Evolutionary conservation across 1,284 basidiomycete species (phyloP), one percentile per base, ranked within the genome.

Genomic region (Filobasidium uniguttulatum): DNA sequence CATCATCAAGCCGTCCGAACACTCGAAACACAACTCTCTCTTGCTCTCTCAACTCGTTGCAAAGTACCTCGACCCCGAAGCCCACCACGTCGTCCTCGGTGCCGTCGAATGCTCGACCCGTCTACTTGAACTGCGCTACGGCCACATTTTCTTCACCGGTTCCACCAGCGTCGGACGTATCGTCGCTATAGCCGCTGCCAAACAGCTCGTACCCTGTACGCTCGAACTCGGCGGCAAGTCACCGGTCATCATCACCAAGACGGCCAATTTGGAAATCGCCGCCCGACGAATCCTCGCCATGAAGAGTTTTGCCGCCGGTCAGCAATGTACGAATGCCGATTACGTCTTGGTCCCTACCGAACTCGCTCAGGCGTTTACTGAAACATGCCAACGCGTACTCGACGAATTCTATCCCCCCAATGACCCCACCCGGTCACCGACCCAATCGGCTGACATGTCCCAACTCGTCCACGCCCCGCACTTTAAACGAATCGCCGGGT

Each of bases 161-260:
- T 80, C 81, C 41, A 77, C 79, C 46, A 73, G 73, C 17, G 80
- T 94, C 5, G 90, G 77, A 0, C 79, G 75, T 57, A 79, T 94
- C 53, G 78, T 96, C 9, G 80, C 83, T 7, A 69, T 74, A 0
- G 89, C 90, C 0, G 88, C 88, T 3, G 88, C 85, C 8, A 84
- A 90, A 67, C 79, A 82, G 49, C 71, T 94, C 17, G 87, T 87
- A 0, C 87, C 90, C 0, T 73, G 83, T 22, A 82, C 85, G 6
- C 77, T 90, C 40, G 89, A 70, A 67, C 74, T 85, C 7, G 82
- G 83, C 26, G 82, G 83, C 48, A 93, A 93, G 71, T 85, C 80
- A 17, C 88, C 89, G 1, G 83, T 81, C 12, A 76, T 90, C 58
- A 71, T 93, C 45, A 82, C 89, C 61, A 73, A 81, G 0, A 75